Evolutionary conservation across 2,329 filamentous ascomycete species (phyloP), one percentile per base, ranked within the genome.

Genomic region (Penicillium olsonii): DNA sequence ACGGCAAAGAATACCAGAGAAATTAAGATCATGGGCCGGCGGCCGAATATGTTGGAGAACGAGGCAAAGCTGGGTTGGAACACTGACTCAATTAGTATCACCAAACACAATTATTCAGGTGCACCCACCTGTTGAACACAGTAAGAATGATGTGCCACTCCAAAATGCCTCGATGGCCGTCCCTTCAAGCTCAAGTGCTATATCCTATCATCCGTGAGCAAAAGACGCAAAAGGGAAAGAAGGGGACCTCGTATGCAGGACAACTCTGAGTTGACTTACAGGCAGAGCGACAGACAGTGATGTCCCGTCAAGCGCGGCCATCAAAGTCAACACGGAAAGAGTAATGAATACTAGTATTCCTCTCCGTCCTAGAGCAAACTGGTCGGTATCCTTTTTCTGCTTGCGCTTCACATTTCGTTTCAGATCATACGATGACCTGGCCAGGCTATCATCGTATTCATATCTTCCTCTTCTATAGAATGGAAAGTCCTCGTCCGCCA

Each of bases 11-110:
- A 68, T 0, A 67, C 33, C 5, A 78, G 59, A 0, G 69, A 64
- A 2, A 67, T 45, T 4, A 76, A 55, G 7, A 78, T 60, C 19
- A 77, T 57, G 0, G 69, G 68, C 37, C 71, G 71, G 4, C 77
- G 70, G 8, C 77, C 77, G 39, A 79, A 78, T 17, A 77, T 75
- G 37, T 77, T 69, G 4, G 75, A 77, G 33, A 78, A 64, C 0
- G 72, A 71, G 3, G 73, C 74, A 42, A 75, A 75, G 52, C 71
- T 75, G 0, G 78, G 79, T 58, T 81, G 78, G 51, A 80, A 78
- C 19, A 80, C 70, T 60, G 61, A 4, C 33, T 63, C 60, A 22
- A 29, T 35, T n/a, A 12, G n/a, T 6, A 9, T 15, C 1, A 0
- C 8, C 22, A 6, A 35, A 9, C 10, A 8, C 6, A 8, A 4